Conservation (phyloP, 106 monocot species). For the Chionographis japonica region DNA sequence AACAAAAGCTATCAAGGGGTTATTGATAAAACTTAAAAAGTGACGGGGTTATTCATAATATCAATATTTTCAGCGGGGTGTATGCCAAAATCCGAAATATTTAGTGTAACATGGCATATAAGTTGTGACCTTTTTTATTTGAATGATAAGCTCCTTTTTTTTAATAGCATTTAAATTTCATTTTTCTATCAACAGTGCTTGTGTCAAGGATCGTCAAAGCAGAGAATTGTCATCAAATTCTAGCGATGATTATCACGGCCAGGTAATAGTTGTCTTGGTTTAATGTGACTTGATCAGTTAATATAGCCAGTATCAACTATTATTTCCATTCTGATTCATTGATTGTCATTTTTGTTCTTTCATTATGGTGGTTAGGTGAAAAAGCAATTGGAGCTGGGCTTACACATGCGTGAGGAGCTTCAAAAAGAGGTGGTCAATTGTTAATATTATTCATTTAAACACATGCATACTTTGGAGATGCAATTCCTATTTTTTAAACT, state of each 20-base stretch:
- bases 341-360: neutral
- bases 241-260: slow-evolving; percentile 43
- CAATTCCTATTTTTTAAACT: no score
- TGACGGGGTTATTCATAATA: no score
- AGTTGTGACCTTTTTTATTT: no score
- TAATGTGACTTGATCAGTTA: neutral
- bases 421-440: slow-evolving; percentile 49
- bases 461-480: neutral
- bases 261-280: slow-evolving; percentile 23
- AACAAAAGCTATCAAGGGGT: no score
- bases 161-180: neutral
- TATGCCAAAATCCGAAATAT: no score
- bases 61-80: no score
- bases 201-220: slow-evolving; percentile 34
- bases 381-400: slow-evolving; percentile 44
- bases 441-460: neutral
- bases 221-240: slow-evolving; percentile 70
- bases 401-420: slow-evolving; percentile 58
- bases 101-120: no score
- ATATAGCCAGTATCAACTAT: neutral
- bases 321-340: neutral
- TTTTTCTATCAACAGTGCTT: slow-evolving; percentile 18
- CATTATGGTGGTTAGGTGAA: slow-evolving; percentile 35
- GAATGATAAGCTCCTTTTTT: no score
- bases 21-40: no score